Conservation (phyloP, 495 filamentous ascomycete genomes). For the Stereocaulon alpinum region DNA sequence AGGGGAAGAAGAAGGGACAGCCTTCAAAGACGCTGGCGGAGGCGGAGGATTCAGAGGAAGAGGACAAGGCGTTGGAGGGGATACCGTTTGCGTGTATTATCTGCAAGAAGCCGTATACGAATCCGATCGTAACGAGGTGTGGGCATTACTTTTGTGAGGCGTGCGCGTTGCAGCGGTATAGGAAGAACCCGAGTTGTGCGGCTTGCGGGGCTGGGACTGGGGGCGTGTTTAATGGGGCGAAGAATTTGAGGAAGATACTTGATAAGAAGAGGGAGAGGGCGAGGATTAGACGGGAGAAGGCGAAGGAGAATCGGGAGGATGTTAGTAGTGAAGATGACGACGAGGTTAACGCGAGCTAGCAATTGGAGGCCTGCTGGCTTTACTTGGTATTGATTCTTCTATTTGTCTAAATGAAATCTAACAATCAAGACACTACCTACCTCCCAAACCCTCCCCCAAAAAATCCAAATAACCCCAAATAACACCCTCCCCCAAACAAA, state of each 20-base stretch:
- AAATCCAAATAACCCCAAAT: too few relatives aligned
- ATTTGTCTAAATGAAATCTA: not conserved
- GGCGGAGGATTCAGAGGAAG: conserved; percentile 52
- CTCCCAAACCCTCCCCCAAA: too few relatives aligned
- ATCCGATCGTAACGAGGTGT: conserved; percentile 80
- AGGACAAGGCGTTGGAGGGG: conserved; percentile 67
- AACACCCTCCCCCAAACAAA: too few relatives aligned
- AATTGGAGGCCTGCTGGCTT: not conserved
- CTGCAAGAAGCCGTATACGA: conserved; percentile 69
- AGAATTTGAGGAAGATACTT: conserved; percentile 67
- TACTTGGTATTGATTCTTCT: not conserved
- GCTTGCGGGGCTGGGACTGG: conserved; percentile 75
- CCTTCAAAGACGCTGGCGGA: conserved; percentile 35
- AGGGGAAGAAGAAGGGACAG: conserved; percentile 53
- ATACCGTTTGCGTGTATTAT: conserved; percentile 97
- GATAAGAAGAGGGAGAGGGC: conserved; percentile 72
- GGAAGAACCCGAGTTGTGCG: conserved; percentile 71
- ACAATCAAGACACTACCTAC: too few relatives aligned
- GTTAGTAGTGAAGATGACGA: conserved; percentile 55
- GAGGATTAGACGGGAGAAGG: conserved; percentile 56
- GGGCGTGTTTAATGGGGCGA: conserved; percentile 84
- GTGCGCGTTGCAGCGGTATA: conserved; percentile 77
- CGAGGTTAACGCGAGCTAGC: conserved; percentile 17
- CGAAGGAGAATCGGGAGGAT: conserved; percentile 60
- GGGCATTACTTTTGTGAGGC: conserved; percentile 92